Conservation (phyloP, 495 filamentous ascomycete genomes). For the Aspergillus sparsus region DNA sequence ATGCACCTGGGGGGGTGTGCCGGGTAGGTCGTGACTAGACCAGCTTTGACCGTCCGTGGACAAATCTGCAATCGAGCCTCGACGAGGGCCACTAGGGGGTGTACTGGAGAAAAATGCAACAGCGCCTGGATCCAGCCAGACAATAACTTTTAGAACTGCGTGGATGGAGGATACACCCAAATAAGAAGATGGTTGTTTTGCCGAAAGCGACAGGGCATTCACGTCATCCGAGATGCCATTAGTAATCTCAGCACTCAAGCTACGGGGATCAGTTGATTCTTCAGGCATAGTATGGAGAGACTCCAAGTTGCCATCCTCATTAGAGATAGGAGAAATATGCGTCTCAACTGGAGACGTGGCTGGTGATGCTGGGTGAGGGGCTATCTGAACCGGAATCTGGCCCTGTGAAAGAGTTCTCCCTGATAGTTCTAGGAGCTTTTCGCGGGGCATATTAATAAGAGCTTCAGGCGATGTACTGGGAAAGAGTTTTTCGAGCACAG, state of each 20-base stretch:
- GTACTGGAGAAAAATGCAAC: constrained; percentile 55
- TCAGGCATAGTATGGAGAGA: constrained; percentile 46
- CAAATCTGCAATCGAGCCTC: constrained; percentile 20
- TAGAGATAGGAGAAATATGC: constrained; percentile 41
- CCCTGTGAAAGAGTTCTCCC: constrained; percentile 15
- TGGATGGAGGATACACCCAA: constrained; percentile 81
- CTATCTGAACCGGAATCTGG: not conserved
- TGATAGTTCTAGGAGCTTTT: constrained; percentile 51
- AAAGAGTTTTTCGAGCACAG: constrained; percentile 41
- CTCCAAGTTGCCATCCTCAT: constrained; percentile 45
- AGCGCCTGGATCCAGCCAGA: constrained; percentile 69
- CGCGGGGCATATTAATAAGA: constrained; percentile 46
- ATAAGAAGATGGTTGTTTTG: constrained; percentile 72
- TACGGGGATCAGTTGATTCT: constrained; percentile 31
- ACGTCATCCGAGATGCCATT: constrained; percentile 78
- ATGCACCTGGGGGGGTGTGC: constrained; percentile 31
- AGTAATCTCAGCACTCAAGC: constrained; percentile 48
- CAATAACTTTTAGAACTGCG: constrained; percentile 77
- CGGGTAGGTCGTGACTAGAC: constrained; percentile 29
- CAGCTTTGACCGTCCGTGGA: constrained; percentile 30
- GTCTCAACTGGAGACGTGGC: constrained; percentile 44
- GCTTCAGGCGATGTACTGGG: constrained; percentile 40
- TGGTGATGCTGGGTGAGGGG: constrained; percentile 41
- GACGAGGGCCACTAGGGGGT: constrained; percentile 30
- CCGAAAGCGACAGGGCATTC: constrained; percentile 73